Conservation (phyloP, 192 early-diverging fungal species). For the Linnemannia elongata region DNA sequence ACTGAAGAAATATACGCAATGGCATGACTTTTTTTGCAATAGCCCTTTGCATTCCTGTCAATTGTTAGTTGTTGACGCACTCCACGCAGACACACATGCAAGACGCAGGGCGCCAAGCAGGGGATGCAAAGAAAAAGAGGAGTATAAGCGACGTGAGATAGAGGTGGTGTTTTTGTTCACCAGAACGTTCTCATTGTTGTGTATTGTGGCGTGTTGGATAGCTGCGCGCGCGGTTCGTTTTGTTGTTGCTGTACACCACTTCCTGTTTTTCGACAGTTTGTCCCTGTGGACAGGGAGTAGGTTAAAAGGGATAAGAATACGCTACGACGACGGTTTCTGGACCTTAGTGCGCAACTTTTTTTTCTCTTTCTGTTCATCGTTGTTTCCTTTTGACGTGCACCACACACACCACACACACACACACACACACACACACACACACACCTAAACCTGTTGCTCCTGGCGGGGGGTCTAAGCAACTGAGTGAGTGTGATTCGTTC, state of each 20-base stretch:
- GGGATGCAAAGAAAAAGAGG: neutral
- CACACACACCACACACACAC: neutral
- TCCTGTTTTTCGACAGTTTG: neutral
- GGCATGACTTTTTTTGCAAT: neutral
- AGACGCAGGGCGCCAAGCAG: neutral
- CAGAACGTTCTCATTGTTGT: neutral
- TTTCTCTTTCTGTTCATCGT: neutral
- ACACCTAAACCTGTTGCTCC: constrained; percentile 6
- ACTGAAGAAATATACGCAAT: neutral
- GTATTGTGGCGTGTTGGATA: neutral
- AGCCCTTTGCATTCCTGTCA: neutral
- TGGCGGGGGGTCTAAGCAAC: neutral
- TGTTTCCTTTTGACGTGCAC: neutral
- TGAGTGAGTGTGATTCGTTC: neutral
- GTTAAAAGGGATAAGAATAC: constrained; percentile 1
- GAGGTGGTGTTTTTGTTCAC: neutral
- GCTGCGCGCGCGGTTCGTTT: neutral
- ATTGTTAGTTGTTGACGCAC: neutral
- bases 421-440: neutral
- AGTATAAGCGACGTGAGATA: neutral
- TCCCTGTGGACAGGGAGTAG: constrained; percentile 2
- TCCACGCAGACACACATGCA: neutral
- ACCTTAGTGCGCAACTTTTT: neutral
- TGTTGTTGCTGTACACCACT: neutral
- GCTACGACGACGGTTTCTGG: neutral